Evolutionary conservation across 2,329 filamentous ascomycete species (phyloP).

Genomic region (Leptodontidium sp.): DNA sequence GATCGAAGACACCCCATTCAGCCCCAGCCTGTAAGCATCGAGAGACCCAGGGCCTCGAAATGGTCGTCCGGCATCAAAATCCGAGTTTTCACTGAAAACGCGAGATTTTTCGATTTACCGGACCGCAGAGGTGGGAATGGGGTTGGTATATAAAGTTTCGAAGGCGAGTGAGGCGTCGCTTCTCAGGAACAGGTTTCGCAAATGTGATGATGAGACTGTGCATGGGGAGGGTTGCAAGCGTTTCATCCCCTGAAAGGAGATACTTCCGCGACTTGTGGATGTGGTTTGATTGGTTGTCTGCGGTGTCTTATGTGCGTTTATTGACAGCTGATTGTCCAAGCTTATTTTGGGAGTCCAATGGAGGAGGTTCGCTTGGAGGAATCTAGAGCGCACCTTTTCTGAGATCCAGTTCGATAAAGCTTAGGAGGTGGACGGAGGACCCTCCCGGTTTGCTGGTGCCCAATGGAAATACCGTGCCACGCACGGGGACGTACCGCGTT

Average conservation of each 20-base stretch:
- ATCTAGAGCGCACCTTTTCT: too few species aligned
- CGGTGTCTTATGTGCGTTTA: not conserved
- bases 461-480: too few species aligned
- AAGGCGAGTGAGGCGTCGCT: not conserved
- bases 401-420: too few species aligned
- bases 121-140: not conserved
- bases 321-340: constrained; percentile 5
- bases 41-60: not conserved
- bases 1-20: not conserved
- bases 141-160: not conserved
- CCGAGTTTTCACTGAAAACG: constrained; percentile 6
- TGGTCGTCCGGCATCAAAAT: not conserved
- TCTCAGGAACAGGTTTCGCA: not conserved
- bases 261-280: not conserved
- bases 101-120: constrained; percentile 13
- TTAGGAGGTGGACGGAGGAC: not conserved
- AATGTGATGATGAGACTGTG: not conserved
- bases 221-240: not conserved
- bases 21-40: constrained; percentile 7
- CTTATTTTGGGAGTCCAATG: not conserved
- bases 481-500: too few species aligned
- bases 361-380: not conserved
- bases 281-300: not conserved
- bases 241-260: not conserved
- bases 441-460: not conserved